Conservation (phyloP, 148 eudicot species). For the Silene latifolia region DNA sequence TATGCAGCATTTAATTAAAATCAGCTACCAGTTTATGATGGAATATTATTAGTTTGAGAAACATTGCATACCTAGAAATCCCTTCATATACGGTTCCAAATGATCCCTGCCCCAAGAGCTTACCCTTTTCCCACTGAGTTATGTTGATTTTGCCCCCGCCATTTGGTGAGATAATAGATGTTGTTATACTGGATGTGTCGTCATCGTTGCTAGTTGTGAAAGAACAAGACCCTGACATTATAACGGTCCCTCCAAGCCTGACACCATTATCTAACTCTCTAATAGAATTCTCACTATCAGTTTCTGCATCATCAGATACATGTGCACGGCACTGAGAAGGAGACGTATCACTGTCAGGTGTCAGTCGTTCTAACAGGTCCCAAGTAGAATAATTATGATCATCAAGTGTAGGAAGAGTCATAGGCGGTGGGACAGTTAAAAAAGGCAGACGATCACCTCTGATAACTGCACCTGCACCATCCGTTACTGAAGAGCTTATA, state of each 20-base stretch:
- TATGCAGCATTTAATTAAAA: no score
- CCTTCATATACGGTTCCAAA: slow-evolving; percentile 85
- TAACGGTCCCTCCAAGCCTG: no score
- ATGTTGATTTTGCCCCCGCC: no score
- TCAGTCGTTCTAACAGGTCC: slow-evolving; percentile 48
- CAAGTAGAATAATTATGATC: slow-evolving; percentile 45
- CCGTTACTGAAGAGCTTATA: slow-evolving; percentile 5
- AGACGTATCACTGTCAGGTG: slow-evolving; percentile 36
- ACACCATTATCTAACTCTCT: no score
- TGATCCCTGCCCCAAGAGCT: no score
- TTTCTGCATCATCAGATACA: no score
- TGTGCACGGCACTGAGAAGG: slow-evolving; percentile 11
- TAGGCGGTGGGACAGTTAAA: slow-evolving; percentile 60
- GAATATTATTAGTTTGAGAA: no score
- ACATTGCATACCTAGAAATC: slow-evolving; percentile 48
- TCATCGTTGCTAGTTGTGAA: slow-evolving; percentile 67
- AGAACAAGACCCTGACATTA: no score
- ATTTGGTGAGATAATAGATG: slow-evolving; percentile 58
- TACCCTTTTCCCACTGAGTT: no score
- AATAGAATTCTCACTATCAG: slow-evolving; percentile 21
- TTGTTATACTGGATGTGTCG: slow-evolving; percentile 77
- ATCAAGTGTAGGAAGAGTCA: slow-evolving; percentile 41
- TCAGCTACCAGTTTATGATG: no score
- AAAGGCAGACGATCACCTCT: slow-evolving; percentile 62
- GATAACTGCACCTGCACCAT: slow-evolving; percentile 48